Evolutionary conservation across 2,329 filamentous ascomycete species (phyloP).

Genomic region (Fusarium pseudograminearum): DNA sequence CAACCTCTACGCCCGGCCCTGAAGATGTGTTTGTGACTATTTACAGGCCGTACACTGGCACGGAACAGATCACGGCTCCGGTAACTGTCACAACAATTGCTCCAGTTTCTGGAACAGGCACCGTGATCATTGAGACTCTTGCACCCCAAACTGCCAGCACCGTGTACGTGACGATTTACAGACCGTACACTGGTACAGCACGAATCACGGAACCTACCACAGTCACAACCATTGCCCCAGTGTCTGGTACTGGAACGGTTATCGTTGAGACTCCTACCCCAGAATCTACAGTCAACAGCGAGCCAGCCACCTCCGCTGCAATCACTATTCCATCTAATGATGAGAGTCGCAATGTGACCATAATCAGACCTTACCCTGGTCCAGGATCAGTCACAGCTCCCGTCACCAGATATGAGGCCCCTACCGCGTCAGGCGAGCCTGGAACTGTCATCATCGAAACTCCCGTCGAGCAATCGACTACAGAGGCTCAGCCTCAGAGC

Average conservation of each 20-base stretch:
- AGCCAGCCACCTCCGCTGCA: not conserved
- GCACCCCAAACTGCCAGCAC: constrained; percentile 3
- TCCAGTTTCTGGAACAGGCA: constrained; percentile 32
- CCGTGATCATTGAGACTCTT: constrained; percentile 30
- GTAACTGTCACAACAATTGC: constrained; percentile 24
- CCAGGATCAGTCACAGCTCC: constrained; percentile 12
- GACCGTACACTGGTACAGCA: constrained; percentile 14
- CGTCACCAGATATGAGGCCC: constrained; percentile 8
- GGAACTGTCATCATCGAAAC: constrained; percentile 24
- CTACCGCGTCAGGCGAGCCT: constrained; percentile 9
- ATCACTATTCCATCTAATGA: constrained; percentile 22
- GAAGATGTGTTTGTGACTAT: constrained; percentile 25
- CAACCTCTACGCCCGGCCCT: not conserved
- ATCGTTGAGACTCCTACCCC: constrained; percentile 29
- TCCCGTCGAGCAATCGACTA: not conserved
- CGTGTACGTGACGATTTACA: constrained; percentile 16
- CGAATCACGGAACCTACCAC: constrained; percentile 13
- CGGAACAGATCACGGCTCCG: constrained; percentile 19
- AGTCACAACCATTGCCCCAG: constrained; percentile 16
- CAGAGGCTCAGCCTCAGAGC: not conserved
- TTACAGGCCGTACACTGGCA: constrained; percentile 25
- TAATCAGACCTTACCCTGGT: constrained; percentile 17
- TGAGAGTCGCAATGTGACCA: constrained; percentile 15
- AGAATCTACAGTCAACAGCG: not conserved
- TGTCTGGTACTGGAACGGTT: constrained; percentile 22